Base-by-base conservation (phyloP, 495 filamentous ascomycete genomes). In the Aspergillus wentii region DNA sequence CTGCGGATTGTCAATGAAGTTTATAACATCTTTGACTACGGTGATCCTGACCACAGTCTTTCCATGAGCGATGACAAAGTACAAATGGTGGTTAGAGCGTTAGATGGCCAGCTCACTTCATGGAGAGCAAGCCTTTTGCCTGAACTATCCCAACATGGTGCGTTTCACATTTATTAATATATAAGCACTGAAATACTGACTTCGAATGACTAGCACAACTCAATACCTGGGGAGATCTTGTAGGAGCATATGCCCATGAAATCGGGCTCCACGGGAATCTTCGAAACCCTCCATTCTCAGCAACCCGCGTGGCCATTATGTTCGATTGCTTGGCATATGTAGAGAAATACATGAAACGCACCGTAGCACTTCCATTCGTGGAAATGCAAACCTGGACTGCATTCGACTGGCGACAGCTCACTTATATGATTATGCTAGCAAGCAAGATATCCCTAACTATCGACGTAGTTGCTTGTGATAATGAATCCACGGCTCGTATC, bases 351-450 rank as follows among this genome's bases (percentile, higher is more conserved):
- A 34, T 34, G 32, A 21, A 34, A 8, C 32, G 32, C 2, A 13
- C 32, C 5, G 8, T 21, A 5, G 8, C 14, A n/a, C 14, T 34
- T 17, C 9, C 32, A 1, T 7, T 13, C n/a, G 32, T 17, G 4
- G 32, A 34, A n/a, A 34, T 34, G 32, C 32, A 34, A 21, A 34
- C 32, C 1, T 34, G 32, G 32, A 34, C 32, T 5, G 13, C 32
- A 6, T 34, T 34, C 17, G 32, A 34, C 17, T 34, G 32, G 32
- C 32, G 32, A 17, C 32, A 34, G 17, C 17, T 34, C 8, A 34
- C 32, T 1, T 34, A 34, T 13, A 34, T 17, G 6, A 34, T 17
- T 17, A 34, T 34, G 32, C 18, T 34, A 8, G 32, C 32, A 17
- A 34, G 32, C 32, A 34, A 34, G 17, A 34, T 34, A 15, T 34